phyloP scores from a whole-genome alignment of 176 grass and related monocot genomes.

The Otatea glauca region DNA sequence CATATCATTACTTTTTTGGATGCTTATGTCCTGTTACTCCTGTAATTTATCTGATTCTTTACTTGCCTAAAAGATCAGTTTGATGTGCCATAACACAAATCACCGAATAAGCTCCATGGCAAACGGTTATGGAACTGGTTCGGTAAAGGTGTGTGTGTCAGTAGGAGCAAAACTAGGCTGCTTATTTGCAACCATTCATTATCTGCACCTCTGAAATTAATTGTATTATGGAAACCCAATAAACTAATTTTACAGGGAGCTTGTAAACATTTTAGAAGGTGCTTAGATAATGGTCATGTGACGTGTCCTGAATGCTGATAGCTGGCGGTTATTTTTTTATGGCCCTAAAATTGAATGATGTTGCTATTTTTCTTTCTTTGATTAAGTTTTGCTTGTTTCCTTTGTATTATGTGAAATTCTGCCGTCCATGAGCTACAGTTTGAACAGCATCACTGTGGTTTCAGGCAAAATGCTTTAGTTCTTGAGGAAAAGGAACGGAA shows the following conservation, averaged over 20 bases:
- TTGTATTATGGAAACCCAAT: neutral
- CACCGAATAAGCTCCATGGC: neutral
- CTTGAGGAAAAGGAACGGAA: conserved; percentile 81
- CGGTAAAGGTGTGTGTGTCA: neutral
- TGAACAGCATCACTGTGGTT: conserved; percentile 24
- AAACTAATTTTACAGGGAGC: neutral
- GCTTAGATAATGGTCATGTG: neutral
- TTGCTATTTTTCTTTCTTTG: neutral
- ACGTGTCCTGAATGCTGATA: neutral
- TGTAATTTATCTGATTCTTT: conserved; percentile 17
- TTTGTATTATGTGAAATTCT: neutral
- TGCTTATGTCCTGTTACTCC: neutral
- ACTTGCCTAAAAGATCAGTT: neutral
- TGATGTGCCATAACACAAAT: neutral
- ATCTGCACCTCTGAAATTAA: neutral
- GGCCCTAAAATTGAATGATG: neutral
- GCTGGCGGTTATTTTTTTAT: neutral
- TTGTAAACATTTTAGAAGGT: neutral
- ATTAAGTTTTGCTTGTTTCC: neutral
- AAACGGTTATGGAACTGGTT: neutral
- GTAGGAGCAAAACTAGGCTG: neutral
- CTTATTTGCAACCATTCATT: neutral
- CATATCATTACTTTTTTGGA: neutral
- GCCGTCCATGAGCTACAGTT: neutral
- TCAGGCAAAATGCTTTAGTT: conserved; percentile 85